These are phyloP conservation scores for Huntiella savannae DNA, from an alignment of 2,329 filamentous ascomycete genomes.

Conservation along the genomic window DNA sequence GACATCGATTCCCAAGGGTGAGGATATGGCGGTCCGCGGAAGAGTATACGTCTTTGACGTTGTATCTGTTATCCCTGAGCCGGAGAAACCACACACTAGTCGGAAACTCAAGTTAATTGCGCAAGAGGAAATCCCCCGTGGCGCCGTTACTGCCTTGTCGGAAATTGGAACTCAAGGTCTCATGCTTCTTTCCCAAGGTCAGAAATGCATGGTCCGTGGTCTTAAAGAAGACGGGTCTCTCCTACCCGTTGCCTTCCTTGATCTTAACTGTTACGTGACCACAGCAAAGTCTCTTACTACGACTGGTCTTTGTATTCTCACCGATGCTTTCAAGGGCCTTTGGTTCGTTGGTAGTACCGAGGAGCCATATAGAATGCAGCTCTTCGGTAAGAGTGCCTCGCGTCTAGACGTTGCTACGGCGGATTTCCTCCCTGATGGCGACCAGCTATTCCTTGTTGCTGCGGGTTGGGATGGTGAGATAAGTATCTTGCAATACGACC, in stretches of 20 bases:
- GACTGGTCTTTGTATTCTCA: conserved; percentile 71
- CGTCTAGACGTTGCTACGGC: conserved; percentile 61
- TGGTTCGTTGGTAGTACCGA: conserved; percentile 96
- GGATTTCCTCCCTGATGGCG: conserved; percentile 75
- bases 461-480: conserved; percentile 72
- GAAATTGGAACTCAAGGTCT: conserved; percentile 75
- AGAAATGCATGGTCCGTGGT: conserved; percentile 92
- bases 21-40: conserved; percentile 74
- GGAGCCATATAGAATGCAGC: conserved; percentile 86
- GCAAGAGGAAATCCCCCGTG: conserved; percentile 78
- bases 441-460: conserved; percentile 64
- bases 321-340: conserved; percentile 78
- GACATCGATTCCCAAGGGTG: conserved; percentile 69
- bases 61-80: conserved; percentile 77
- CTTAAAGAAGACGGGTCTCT: conserved; percentile 88
- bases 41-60: conserved; percentile 82
- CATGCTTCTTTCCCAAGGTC: conserved; percentile 77
- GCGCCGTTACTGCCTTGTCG: conserved; percentile 72
- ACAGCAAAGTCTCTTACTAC: conserved; percentile 66
- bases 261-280: conserved; percentile 87
- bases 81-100: conserved; percentile 67
- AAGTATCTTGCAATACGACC: conserved; percentile 83
- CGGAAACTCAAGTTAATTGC: conserved; percentile 70
- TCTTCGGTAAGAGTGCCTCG: conserved; percentile 73
- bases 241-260: conserved; percentile 88